Conservation (phyloP, 352 stramenopile genomes). For the Globisporangium lucens region DNA sequence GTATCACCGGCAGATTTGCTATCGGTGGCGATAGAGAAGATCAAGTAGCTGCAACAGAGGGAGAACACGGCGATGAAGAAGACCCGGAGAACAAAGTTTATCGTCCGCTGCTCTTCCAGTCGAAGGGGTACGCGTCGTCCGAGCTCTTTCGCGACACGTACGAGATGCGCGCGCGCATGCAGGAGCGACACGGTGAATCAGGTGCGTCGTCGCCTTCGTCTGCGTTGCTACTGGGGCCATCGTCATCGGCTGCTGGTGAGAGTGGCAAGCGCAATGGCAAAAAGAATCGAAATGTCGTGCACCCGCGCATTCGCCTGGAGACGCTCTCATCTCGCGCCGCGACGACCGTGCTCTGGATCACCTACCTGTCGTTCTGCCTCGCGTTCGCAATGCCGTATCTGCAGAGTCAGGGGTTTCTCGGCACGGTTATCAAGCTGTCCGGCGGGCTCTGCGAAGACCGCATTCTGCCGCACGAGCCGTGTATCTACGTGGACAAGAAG, state of each 20-base stretch:
- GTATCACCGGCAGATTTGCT: neutral
- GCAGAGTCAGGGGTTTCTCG: constrained; percentile 69
- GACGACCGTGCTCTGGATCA: constrained; percentile 68
- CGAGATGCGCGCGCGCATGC: constrained; percentile 71
- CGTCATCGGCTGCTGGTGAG: neutral
- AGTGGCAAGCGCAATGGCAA: constrained; percentile 17
- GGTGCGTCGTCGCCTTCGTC: constrained; percentile 18
- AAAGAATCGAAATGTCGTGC: neutral
- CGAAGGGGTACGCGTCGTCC: constrained; percentile 75
- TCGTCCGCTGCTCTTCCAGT: constrained; percentile 74
- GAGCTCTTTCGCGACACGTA: constrained; percentile 78
- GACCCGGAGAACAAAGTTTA: constrained; percentile 60
- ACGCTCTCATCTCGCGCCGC: constrained; percentile 74
- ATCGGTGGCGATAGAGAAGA: neutral
- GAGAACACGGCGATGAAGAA: constrained; percentile 13
- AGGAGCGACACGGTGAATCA: constrained; percentile 11
- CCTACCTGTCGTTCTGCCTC: constrained; percentile 73
- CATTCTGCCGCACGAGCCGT: constrained; percentile 33
- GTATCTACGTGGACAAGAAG: constrained; percentile 61
- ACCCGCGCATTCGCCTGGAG: constrained; percentile 74
- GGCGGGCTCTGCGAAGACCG: constrained; percentile 44
- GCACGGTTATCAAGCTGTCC: constrained; percentile 53
- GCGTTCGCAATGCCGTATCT: constrained; percentile 71
- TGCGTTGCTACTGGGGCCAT: constrained; percentile 18
- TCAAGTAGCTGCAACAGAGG: neutral